These are phyloP conservation scores for Lotmaria passim DNA, from an alignment of 208 protist genomes.

Conservation along the genomic window DNA sequence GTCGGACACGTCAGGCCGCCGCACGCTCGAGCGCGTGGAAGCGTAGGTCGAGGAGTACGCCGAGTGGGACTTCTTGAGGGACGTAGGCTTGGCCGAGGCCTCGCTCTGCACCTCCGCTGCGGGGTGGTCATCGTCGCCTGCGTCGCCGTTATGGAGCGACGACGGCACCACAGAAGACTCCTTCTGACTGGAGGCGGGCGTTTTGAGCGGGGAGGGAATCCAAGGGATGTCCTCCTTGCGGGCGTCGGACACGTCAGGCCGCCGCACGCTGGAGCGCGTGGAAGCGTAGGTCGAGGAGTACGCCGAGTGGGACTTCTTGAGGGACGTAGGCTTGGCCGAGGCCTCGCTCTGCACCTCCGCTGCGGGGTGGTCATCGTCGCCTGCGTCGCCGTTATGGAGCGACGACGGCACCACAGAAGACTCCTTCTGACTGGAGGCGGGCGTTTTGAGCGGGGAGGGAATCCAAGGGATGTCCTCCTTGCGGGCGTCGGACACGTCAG, in stretches of 20 bases:
- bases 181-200: background rate
- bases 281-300: slow-evolving; percentile 12
- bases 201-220: background rate
- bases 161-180: background rate
- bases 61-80: background rate
- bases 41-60: slow-evolving; percentile 10
- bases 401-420: background rate
- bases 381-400: too few relatives aligned
- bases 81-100: background rate
- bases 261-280: background rate
- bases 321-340: background rate
- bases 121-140: background rate
- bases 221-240: slow-evolving; percentile 4
- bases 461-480: slow-evolving; percentile 8
- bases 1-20: background rate
- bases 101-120: background rate
- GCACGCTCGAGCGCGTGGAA: background rate
- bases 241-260: background rate
- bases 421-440: background rate
- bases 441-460: background rate
- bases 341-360: background rate
- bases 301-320: background rate
- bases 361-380: background rate
- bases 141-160: too few relatives aligned
- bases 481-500: background rate